These are phyloP conservation scores for Naegleria lovaniensis DNA, from an alignment of 208 protist genomes.

Conservation along the genomic window DNA sequence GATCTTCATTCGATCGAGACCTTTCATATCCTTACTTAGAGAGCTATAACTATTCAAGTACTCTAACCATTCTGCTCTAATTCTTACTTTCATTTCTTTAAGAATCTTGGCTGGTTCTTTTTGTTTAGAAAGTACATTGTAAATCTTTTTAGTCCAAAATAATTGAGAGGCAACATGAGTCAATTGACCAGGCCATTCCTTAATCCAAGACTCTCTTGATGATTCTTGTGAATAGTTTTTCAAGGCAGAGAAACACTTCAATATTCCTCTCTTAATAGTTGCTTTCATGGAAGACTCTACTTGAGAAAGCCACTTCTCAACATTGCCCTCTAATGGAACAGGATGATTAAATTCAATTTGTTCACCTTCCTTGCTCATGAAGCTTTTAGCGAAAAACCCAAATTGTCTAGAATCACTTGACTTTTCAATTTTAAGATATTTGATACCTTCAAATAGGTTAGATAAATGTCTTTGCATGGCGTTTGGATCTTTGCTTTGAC, in stretches of 20 bases:
- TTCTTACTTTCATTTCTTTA: slow-evolving; percentile 73
- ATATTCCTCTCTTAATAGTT: slow-evolving; percentile 72
- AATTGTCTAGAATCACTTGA: slow-evolving; percentile 38
- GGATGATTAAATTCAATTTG: slow-evolving; percentile 72
- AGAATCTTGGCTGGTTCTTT: slow-evolving; percentile 71
- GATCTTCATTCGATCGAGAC: slow-evolving; percentile 87
- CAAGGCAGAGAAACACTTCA: slow-evolving; percentile 68
- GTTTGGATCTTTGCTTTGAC: slow-evolving; percentile 87
- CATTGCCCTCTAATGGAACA: slow-evolving; percentile 76
- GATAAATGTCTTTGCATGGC: slow-evolving; percentile 92
- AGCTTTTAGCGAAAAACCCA: slow-evolving; percentile 63
- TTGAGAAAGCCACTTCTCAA: slow-evolving; percentile 82
- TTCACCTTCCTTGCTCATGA: slow-evolving; percentile 82
- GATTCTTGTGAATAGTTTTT: slow-evolving; percentile 62
- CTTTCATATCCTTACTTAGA: slow-evolving; percentile 75
- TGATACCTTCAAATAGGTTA: slow-evolving; percentile 94
- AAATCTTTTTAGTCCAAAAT: slow-evolving; percentile 86
- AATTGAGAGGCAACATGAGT: slow-evolving; percentile 91
- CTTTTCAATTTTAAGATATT: slow-evolving; percentile 68
- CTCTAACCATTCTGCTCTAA: slow-evolving; percentile 84
- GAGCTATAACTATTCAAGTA: slow-evolving; percentile 77
- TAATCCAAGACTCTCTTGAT: slow-evolving; percentile 71
- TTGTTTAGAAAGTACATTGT: slow-evolving; percentile 57
- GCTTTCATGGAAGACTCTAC: slow-evolving; percentile 84
- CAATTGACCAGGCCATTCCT: slow-evolving; percentile 79